Base-by-base conservation (phyloP, 768 basidiomycete species). In the Auricularia heimuer region DNA sequence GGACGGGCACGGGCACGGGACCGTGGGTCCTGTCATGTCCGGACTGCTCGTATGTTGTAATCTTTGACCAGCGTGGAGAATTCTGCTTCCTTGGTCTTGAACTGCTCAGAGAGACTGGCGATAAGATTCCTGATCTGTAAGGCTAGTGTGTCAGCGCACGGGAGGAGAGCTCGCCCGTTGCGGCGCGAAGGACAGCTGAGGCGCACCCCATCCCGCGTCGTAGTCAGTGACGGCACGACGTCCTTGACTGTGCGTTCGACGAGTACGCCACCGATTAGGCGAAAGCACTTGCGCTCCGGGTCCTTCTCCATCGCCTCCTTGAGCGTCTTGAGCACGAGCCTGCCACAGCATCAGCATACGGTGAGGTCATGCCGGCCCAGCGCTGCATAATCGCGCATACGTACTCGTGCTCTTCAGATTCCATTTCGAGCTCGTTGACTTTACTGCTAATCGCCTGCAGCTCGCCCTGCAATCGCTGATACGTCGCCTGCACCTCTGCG, bases 201-300 rank as follows among this genome's bases (percentile, higher is more conserved):
- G 78, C 88, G 68, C 71, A 95, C 94, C 66, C 92, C 92, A 71
- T 94, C 88, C 62, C 84, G 81, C 71, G 94, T 98, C n/a, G 88
- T 92, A 74, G 91, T 85, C 54, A 99, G 77, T 35, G 89, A 86
- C 44, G 97, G 96, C 44, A 91, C 87, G 62, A 98, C 92, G 69
- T 98, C 96, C 73, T 89, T 87, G 58, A 98, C 97, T 2, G 95
- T 98, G 60, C 95, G 83, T 74, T 98, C 94, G 35, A 98, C 96
- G 16, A 99, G 82, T 4, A 97, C 88, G 35, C 96, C 96, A 4
- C 97, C 97, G 68, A 99, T 90, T 69, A 98, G 81, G 63, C 96
- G 87, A 78, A 98, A 99, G 76, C 97, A 98, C 78, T 93, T 94
- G 65, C 97, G 87, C 75, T 87, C 83, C 18, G 96, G 94, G 65